These are phyloP conservation scores for Metschnikowia picachoensis DNA, from an alignment of 805 yeast genomes.

Conservation along the genomic window DNA sequence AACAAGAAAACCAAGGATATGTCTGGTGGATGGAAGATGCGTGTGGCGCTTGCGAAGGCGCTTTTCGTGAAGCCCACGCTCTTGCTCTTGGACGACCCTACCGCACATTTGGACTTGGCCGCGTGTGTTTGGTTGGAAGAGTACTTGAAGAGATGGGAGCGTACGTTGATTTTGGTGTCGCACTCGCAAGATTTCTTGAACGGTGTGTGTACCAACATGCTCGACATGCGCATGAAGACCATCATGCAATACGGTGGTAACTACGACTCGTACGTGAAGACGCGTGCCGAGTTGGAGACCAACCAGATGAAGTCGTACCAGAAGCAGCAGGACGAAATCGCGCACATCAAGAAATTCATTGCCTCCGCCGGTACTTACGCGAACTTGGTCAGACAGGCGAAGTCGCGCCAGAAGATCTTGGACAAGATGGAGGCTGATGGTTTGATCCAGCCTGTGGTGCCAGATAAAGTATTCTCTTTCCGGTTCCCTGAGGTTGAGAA, in stretches of 20 bases:
- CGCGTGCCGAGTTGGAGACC: constrained; percentile 88
- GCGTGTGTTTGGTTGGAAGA: constrained; percentile 99
- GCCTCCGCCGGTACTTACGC: constrained; percentile 99
- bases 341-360: constrained; percentile 96
- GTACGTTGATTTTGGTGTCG: constrained; percentile 89
- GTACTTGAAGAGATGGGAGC: constrained; percentile 90
- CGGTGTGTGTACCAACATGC: constrained; percentile 97
- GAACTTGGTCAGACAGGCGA: constrained; percentile 96
- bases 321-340: constrained; percentile 98
- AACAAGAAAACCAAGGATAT: constrained; percentile 94
- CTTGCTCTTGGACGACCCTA: constrained; percentile 93
- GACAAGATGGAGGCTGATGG: constrained; percentile 99
- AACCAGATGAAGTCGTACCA: constrained; percentile 96
- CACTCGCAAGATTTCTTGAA: constrained; percentile 99
- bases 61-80: constrained; percentile 96
- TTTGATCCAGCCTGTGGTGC: constrained; percentile 84
- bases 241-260: constrained; percentile 90
- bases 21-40: constrained; percentile 99
- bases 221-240: constrained; percentile 88
- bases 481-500: constrained; percentile 93
- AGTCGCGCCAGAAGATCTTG: constrained; percentile 97
- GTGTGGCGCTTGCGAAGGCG: constrained; percentile 97
- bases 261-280: constrained; percentile 94
- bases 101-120: constrained; percentile 98
- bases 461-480: constrained; percentile 91